Evolutionary conservation across 805 yeast species (phyloP).

Genomic region (Starmerella gropengiesseri): DNA sequence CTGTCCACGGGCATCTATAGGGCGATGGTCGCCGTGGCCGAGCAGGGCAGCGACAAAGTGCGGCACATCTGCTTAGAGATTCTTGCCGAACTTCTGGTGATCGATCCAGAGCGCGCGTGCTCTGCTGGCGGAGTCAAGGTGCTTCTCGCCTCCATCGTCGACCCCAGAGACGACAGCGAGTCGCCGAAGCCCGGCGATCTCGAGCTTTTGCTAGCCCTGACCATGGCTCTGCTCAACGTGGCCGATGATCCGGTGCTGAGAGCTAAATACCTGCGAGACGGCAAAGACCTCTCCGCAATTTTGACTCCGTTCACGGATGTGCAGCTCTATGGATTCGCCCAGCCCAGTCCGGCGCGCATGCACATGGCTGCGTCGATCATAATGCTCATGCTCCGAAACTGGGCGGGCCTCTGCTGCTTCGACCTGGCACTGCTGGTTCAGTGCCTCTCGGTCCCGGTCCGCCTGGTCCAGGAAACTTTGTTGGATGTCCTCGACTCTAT

Average conservation of each 20-base stretch:
- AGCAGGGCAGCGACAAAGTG: constrained; percentile 42
- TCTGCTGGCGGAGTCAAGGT: constrained; percentile 38
- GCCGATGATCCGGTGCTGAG: constrained; percentile 49
- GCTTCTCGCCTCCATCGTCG: constrained; percentile 40
- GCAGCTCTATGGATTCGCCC: constrained; percentile 33
- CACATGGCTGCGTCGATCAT: constrained; percentile 52
- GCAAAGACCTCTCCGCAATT: constrained; percentile 51
- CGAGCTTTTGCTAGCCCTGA: constrained; percentile 27
- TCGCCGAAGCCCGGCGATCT: not conserved
- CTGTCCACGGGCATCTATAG: constrained; percentile 55
- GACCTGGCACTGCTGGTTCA: constrained; percentile 35
- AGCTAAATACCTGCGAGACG: constrained; percentile 40
- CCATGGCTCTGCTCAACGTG: constrained; percentile 42
- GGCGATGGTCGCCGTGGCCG: constrained; percentile 54
- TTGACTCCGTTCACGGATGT: constrained; percentile 63
- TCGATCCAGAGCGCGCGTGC: constrained; percentile 36
- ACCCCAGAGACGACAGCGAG: constrained; percentile 16
- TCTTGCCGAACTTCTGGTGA: constrained; percentile 39
- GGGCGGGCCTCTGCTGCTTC: constrained; percentile 67
- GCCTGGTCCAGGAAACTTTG: constrained; percentile 44
- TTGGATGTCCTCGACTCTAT: constrained; percentile 64
- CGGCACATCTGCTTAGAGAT: constrained; percentile 44
- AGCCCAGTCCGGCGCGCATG: constrained; percentile 42
- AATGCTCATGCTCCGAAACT: constrained; percentile 50
- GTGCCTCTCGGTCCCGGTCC: constrained; percentile 27